phyloP scores from a whole-genome alignment of 2,329 filamentous ascomycete genomes.

The Ilyonectria robusta region DNA sequence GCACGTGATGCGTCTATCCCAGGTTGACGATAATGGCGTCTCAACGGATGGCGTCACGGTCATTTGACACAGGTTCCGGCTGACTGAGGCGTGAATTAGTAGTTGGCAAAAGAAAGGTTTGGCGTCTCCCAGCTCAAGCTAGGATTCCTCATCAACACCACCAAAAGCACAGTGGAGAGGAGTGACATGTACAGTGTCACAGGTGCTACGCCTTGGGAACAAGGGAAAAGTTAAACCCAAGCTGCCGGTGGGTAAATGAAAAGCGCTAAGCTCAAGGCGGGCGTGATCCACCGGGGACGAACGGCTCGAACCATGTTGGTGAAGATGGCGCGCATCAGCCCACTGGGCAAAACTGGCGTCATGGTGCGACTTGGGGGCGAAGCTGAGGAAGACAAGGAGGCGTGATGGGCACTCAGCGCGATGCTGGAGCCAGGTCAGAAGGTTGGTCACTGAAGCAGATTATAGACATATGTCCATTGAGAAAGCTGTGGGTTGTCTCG shows the following conservation, averaged over 20 bases:
- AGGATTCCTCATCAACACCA: background rate
- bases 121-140: background rate
- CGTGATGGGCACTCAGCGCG: background rate
- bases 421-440: background rate
- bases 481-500: background rate
- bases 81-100: conserved; percentile 2
- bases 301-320: conserved; percentile 40
- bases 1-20: conserved; percentile 10
- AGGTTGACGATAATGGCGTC: background rate
- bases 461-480: background rate
- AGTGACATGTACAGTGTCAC: background rate
- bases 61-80: conserved; percentile 6
- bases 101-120: conserved; percentile 5
- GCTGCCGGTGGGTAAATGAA: conserved; percentile 18
- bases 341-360: conserved; percentile 33
- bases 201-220: conserved; percentile 1
- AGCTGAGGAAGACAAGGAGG: background rate
- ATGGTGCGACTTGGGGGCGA: conserved; percentile 18
- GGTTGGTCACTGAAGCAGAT: background rate
- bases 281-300: conserved; percentile 34
- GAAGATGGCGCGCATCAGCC: conserved; percentile 37
- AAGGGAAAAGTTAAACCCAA: conserved; percentile 33
- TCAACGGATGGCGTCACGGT: conserved; percentile 21
- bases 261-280: conserved; percentile 32
- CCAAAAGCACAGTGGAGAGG: background rate